Conservation (phyloP, 805 yeast species). For the Ogataea glucozyma region DNA sequence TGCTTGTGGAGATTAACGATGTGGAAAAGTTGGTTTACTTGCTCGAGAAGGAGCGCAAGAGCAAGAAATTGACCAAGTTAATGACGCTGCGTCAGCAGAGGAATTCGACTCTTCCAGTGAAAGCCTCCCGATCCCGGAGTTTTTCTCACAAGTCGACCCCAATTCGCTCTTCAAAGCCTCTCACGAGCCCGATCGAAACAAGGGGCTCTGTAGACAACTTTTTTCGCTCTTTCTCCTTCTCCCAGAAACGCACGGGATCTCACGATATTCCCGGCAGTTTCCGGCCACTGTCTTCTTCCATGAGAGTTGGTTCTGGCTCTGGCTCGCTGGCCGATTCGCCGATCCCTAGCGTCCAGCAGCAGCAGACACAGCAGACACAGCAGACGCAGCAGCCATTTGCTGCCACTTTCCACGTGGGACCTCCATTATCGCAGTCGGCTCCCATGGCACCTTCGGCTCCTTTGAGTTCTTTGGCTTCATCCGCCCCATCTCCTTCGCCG, state of each 20-base stretch:
- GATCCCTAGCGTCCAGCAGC: not conserved
- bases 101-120: conserved; percentile 14
- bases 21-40: conserved; percentile 51
- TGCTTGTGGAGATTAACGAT: conserved; percentile 53
- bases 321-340: conserved; percentile 6
- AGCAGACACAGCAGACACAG: not conserved
- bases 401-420: conserved; percentile 3
- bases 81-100: conserved; percentile 24
- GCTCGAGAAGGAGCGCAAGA: conserved; percentile 40
- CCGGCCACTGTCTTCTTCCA: conserved; percentile 1
- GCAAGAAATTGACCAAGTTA: conserved; percentile 25
- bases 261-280: conserved; percentile 8
- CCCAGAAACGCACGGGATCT: conserved; percentile 28
- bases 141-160: conserved; percentile 30
- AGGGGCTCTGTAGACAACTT: conserved; percentile 37
- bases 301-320: no score
- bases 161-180: conserved; percentile 48
- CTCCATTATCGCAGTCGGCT: conserved; percentile 1
- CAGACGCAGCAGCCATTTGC: not conserved
- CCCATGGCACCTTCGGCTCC: not conserved
- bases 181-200: conserved; percentile 44
- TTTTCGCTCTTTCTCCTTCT: conserved; percentile 37
- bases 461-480: not conserved
- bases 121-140: conserved; percentile 28
- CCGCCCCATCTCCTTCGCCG: conserved; percentile 5